Conservation (phyloP, 2,329 filamentous ascomycete genomes). For the Trichoderma arundinaceum region DNA sequence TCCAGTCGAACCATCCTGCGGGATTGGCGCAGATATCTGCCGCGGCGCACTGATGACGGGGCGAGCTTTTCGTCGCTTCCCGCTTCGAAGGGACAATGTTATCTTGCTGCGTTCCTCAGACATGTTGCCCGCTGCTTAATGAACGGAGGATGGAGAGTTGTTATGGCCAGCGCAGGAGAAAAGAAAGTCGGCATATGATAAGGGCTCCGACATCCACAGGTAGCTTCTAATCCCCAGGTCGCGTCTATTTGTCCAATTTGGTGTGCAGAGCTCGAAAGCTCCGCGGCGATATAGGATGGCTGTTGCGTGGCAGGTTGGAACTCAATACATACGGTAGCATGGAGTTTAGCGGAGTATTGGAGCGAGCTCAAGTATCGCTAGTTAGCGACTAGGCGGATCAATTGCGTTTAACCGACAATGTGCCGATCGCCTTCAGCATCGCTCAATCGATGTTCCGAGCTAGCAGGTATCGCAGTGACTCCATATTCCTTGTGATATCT, state of each 20-base stretch:
- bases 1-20: slow-evolving; percentile 52
- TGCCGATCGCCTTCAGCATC: slow-evolving; percentile 32
- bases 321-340: neutral
- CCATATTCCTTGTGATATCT: slow-evolving; percentile 31
- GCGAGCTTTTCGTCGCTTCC: slow-evolving; percentile 64
- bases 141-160: neutral
- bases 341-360: no score
- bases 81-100: slow-evolving; percentile 61
- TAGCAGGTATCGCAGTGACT: slow-evolving; percentile 27
- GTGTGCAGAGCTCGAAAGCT: neutral
- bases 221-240: neutral
- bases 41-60: slow-evolving; percentile 66
- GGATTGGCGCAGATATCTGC: slow-evolving; percentile 67
- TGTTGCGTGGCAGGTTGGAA: slow-evolving; percentile 13
- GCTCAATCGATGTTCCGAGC: slow-evolving; percentile 35
- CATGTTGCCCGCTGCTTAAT: slow-evolving; percentile 49
- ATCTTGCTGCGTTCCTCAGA: slow-evolving; percentile 67
- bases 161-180: neutral
- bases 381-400: no score
- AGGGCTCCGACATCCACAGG: neutral
- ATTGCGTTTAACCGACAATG: slow-evolving; percentile 35
- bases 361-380: no score
- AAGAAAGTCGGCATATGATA: neutral
- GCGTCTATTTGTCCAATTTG: neutral
- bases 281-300: neutral